These are phyloP conservation scores for Ustilaginoidea virens DNA, from an alignment of 2,329 filamentous ascomycete genomes.

Conservation along the genomic window DNA sequence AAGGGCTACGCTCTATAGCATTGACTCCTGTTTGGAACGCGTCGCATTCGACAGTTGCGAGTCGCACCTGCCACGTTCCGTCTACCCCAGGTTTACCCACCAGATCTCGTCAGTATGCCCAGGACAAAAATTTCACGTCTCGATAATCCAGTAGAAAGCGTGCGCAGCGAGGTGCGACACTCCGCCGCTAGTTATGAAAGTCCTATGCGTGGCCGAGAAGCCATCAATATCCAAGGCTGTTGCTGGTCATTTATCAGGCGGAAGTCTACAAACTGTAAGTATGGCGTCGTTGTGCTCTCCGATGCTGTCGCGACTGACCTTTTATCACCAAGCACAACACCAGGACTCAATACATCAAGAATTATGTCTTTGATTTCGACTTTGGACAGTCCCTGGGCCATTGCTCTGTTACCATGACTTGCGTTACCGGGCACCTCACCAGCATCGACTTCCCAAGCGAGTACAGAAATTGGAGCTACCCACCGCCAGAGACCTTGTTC, in stretches of 20 bases:
- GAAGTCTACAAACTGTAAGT: constrained; percentile 52
- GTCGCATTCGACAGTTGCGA: neutral
- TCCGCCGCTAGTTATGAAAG: constrained; percentile 24
- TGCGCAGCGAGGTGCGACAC: too few relatives aligned
- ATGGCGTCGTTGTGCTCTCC: neutral
- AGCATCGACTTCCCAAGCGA: constrained; percentile 59
- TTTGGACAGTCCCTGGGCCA: constrained; percentile 69
- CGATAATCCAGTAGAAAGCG: too few relatives aligned
- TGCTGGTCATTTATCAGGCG: constrained; percentile 74
- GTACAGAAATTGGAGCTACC: constrained; percentile 68
- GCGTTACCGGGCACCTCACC: constrained; percentile 78
- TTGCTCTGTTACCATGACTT: constrained; percentile 85
- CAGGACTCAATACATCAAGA: constrained; percentile 69
- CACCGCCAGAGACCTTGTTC: constrained; percentile 66
- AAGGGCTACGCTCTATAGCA: too few relatives aligned
- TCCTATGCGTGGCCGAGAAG: constrained; percentile 48
- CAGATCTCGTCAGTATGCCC: too few relatives aligned
- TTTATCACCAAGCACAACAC: constrained; percentile 42
- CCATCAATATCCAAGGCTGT: constrained; percentile 93
- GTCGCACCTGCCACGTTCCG: neutral
- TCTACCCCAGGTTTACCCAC: too few relatives aligned
- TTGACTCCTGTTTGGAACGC: neutral
- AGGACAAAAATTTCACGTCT: too few relatives aligned
- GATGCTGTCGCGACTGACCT: constrained; percentile 10
- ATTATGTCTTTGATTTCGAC: constrained; percentile 82